Conservation (phyloP, 345 rosid genomes). For the Rhizophora apiculata region DNA sequence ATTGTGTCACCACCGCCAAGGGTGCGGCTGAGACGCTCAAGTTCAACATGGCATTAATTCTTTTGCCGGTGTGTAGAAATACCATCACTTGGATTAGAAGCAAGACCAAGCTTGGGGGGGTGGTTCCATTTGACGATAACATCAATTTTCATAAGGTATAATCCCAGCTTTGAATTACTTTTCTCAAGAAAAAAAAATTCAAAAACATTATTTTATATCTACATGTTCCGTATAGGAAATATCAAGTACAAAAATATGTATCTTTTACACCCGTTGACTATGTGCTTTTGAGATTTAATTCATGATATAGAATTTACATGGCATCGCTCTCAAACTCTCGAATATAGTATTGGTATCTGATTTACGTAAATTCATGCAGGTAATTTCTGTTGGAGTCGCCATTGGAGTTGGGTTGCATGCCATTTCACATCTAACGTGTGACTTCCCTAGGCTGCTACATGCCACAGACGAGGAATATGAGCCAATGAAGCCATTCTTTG, state of each 20-base stretch:
- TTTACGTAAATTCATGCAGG: slow-evolving; percentile 23
- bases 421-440: slow-evolving; percentile 61
- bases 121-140: slow-evolving; percentile 74
- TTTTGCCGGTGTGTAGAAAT: slow-evolving; percentile 74
- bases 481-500: slow-evolving; percentile 59
- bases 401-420: slow-evolving; percentile 65
- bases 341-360: too few relatives aligned
- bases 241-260: neutral
- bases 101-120: slow-evolving; percentile 49
- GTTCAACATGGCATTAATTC: slow-evolving; percentile 85
- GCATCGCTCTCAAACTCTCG: too few relatives aligned
- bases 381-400: slow-evolving; percentile 60
- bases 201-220: too few relatives aligned
- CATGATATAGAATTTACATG: too few relatives aligned
- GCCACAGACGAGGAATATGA: slow-evolving; percentile 55
- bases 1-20: slow-evolving; percentile 71
- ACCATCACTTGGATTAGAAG: slow-evolving; percentile 77
- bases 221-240: neutral
- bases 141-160: slow-evolving; percentile 82
- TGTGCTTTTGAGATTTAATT: too few relatives aligned
- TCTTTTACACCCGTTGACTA: too few relatives aligned
- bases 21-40: slow-evolving; percentile 77
- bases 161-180: neutral
- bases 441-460: slow-evolving; percentile 72
- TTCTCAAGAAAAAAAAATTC: neutral